phyloP scores from a whole-genome alignment of 2,329 filamentous ascomycete genomes.

The Fusarium neocosmosporiellum region DNA sequence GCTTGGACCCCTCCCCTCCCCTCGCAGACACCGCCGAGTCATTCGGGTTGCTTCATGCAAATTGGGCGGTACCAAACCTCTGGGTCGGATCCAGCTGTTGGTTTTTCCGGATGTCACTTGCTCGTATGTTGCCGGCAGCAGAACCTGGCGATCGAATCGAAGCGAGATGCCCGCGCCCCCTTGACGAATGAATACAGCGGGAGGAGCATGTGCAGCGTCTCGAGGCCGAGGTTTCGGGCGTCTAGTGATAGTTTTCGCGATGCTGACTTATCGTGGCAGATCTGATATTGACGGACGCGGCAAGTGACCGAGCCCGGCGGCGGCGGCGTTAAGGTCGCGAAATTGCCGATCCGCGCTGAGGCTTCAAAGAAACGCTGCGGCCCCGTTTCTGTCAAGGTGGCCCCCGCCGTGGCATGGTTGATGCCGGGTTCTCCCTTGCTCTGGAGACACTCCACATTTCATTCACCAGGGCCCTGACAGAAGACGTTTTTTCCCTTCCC shows the following conservation, averaged over 20 bases:
- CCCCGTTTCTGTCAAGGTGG: constrained; percentile 15
- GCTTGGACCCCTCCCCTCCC: constrained; percentile 21
- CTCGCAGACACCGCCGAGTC: constrained; percentile 21
- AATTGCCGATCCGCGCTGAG: constrained; percentile 30
- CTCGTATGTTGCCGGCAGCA: constrained; percentile 41
- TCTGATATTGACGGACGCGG: neutral
- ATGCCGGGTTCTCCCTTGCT: constrained; percentile 19
- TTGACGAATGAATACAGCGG: neutral
- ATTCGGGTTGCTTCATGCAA: constrained; percentile 40
- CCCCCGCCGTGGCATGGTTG: constrained; percentile 19
- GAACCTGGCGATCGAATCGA: constrained; percentile 23
- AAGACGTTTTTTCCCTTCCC: constrained; percentile 22
- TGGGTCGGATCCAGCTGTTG: constrained; percentile 40
- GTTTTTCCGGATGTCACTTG: constrained; percentile 14
- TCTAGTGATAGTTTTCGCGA: neutral
- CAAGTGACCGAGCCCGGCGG: constrained; percentile 8
- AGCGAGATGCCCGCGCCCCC: constrained; percentile 4
- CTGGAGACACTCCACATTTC: constrained; percentile 4
- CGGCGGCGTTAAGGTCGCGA: constrained; percentile 30
- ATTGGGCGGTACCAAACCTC: constrained; percentile 46
- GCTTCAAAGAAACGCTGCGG: constrained; percentile 13
- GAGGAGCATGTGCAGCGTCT: neutral
- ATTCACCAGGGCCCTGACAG: constrained; percentile 11
- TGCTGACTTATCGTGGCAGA: neutral
- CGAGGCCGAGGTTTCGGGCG: neutral